phyloP scores from a whole-genome alignment of 352 stramenopile species.

The Phytopythium ostracodes region DNA sequence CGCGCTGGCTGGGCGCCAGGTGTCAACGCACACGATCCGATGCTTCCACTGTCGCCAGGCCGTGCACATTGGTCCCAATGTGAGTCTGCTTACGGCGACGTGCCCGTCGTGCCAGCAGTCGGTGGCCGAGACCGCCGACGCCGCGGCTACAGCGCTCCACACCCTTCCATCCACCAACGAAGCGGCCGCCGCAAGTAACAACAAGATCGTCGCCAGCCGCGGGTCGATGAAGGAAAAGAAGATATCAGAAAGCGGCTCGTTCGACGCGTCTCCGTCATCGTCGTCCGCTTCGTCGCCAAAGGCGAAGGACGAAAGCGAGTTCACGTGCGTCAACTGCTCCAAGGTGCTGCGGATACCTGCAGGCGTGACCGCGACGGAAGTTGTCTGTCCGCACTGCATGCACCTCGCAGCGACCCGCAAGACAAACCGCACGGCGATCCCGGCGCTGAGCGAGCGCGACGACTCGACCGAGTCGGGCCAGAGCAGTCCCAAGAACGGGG shows the following conservation, averaged over 20 bases:
- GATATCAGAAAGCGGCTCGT: not conserved
- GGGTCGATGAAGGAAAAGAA: not conserved
- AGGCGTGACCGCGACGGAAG: slow-evolving; percentile 37
- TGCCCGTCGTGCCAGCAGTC: slow-evolving; percentile 47
- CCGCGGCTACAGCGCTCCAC: slow-evolving; percentile 21
- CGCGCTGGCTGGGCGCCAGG: slow-evolving; percentile 4
- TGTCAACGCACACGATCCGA: slow-evolving; percentile 26
- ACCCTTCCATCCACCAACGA: slow-evolving; percentile 26
- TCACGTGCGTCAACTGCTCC: slow-evolving; percentile 58
- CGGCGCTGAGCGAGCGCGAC: slow-evolving; percentile 25
- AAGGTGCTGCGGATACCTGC: slow-evolving; percentile 44
- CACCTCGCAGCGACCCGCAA: slow-evolving; percentile 49
- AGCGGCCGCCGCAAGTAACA: slow-evolving; percentile 6
- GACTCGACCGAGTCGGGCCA: slow-evolving; percentile 33
- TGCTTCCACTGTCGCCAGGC: slow-evolving; percentile 59
- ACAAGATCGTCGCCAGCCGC: not conserved
- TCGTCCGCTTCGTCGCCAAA: slow-evolving; percentile 1
- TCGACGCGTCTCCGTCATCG: slow-evolving; percentile 4
- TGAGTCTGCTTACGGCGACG: slow-evolving; percentile 24
- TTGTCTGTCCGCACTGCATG: slow-evolving; percentile 65
- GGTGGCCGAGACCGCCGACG: slow-evolving; percentile 29
- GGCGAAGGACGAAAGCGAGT: slow-evolving; percentile 15
- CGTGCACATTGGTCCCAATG: slow-evolving; percentile 30
- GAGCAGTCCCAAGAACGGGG: slow-evolving; percentile 17
- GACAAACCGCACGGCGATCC: slow-evolving; percentile 19